Evolutionary conservation across 768 basidiomycete species (phyloP), one percentile per base, ranked within the genome.

Genomic region (Lentinus tigrinus): DNA sequence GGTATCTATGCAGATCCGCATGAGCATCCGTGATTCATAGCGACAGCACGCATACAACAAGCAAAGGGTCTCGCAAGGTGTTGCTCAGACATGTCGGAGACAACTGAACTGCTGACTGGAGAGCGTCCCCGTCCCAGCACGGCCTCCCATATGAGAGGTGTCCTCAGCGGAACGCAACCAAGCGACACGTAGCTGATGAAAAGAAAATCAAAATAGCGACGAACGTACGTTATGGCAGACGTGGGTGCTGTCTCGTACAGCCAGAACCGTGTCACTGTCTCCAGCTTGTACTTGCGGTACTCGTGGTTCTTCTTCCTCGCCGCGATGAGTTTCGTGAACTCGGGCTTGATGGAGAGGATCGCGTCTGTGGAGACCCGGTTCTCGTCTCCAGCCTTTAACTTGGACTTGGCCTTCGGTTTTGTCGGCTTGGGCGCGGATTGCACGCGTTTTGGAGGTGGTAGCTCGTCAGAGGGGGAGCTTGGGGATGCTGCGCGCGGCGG

Each of bases 251-350:
- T 68, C 47, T 65, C 67, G 55, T 73, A 73, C 6, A 72, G 54
- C 74, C 74, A 75, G 17, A 74, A 46, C 31, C 74, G 60, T 42
- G 55, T 47, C 21, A 73, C 67, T 13, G 67, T 63, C 10, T 63
- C 60, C 50, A 74, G 47, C 54, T 70, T 63, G 60, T 75, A 75
- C 49, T 64, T 66, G 21, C 74, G 53, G 56, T 67, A 75, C 54
- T 75, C 74, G 58, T 75, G 70, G 56, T 75, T 74, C 67, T 75
- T 75, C 63, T 69, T 63, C 21, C 69, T 63, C 43, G 59, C 54
- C 13, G 58, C 65, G 34, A 75, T 75, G 55, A 71, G 68, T 11
- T 67, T 47, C 31, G 67, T 61, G 60, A 69, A 72, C 63, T 69
- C 65, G 17, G 68, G 65, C 42, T 72, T 70, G 59, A 75, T 75